Evolutionary conservation across 1,284 basidiomycete species (phyloP).

Genomic region (Cutaneotrichosporon sp.): DNA sequence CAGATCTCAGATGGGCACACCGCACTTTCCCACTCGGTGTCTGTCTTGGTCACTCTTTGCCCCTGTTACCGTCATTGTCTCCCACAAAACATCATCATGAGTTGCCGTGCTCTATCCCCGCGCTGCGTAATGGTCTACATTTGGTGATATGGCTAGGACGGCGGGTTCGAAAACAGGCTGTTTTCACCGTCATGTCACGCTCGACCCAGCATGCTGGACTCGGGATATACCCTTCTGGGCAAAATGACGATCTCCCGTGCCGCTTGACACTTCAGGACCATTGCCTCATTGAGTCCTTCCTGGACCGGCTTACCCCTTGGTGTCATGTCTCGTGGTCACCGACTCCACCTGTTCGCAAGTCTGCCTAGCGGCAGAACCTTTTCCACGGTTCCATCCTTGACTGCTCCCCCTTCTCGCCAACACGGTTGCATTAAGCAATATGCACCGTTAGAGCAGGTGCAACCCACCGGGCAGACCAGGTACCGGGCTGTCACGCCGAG

Average conservation of each 20-base stretch:
- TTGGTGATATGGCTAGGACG: not conserved
- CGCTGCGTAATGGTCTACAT: not conserved
- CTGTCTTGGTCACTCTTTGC: no score
- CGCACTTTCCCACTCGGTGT: no score
- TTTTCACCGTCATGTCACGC: not conserved
- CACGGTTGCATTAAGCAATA: not conserved
- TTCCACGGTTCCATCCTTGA: not conserved
- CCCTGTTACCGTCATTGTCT: no score
- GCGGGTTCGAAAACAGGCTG: not conserved
- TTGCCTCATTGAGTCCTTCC: not conserved
- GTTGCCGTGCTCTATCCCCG: not conserved
- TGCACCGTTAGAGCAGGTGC: not conserved
- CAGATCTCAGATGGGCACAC: no score
- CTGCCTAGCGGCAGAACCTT: no score
- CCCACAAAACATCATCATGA: no score
- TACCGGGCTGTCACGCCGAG: not conserved
- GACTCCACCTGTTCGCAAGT: not conserved
- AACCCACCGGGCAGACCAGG: not conserved
- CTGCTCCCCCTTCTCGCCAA: not conserved
- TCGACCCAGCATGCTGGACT: conserved; percentile 2
- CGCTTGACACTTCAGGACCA: not conserved
- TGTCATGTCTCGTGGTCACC: not conserved
- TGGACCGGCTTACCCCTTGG: not conserved
- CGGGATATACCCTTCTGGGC: conserved; percentile 2
- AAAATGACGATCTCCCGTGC: conserved; percentile 3